These are phyloP conservation scores for Physocladia obscura DNA, from an alignment of 192 early-diverging fungal species.

Conservation along the genomic window DNA sequence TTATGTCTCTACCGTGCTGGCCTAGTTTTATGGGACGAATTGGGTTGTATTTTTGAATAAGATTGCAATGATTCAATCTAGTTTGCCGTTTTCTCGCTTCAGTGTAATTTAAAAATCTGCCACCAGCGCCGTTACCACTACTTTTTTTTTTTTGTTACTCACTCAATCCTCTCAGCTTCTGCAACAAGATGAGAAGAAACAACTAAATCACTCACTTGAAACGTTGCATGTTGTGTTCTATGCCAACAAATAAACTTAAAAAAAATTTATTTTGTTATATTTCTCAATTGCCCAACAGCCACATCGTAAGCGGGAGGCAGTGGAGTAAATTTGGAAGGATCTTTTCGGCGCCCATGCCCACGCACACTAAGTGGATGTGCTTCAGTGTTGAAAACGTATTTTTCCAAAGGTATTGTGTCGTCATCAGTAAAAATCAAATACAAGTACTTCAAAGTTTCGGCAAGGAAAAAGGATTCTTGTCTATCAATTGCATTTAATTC, in stretches of 20 bases:
- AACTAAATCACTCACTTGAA: no score
- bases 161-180: no score
- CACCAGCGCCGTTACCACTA: no score
- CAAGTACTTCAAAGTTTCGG: conserved; percentile 95
- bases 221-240: no score
- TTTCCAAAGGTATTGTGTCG: conserved; percentile 65
- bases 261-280: background rate
- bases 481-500: conserved; percentile 22
- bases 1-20: no score
- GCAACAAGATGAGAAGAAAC: no score
- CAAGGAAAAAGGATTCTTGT: conserved; percentile 75
- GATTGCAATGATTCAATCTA: no score
- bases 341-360: conserved; percentile 36
- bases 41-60: no score
- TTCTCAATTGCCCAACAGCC: background rate
- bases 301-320: background rate
- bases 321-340: conserved; percentile 15
- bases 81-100: no score
- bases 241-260: background rate
- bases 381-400: conserved; percentile 94
- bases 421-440: conserved; percentile 76
- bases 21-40: no score
- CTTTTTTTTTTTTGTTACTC: no score
- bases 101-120: no score
- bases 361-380: conserved; percentile 75